Evolutionary conservation across 257 asterid species (phyloP).

Genomic region (Eucommia ulmoides): DNA sequence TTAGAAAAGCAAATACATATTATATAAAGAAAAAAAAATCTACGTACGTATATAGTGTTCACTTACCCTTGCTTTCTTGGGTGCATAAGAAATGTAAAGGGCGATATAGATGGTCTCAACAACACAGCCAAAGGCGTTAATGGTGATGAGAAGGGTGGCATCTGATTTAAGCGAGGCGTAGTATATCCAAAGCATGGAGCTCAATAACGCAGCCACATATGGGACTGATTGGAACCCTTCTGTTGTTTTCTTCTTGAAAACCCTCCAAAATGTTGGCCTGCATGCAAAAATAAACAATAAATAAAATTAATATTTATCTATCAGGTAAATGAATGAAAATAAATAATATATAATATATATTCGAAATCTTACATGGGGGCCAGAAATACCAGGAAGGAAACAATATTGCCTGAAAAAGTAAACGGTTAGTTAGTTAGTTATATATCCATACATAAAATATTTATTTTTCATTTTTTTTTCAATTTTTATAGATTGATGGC

Average conservation of each 20-base stretch:
- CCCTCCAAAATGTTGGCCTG: conserved; percentile 48
- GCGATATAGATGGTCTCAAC: conserved; percentile 35
- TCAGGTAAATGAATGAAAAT: no score
- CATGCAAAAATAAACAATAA: not conserved
- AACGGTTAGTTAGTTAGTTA: no score
- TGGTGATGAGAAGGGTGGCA: conserved; percentile 54
- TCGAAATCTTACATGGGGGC: conserved; percentile 41
- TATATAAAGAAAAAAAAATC: no score
- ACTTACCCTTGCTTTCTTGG: conserved; percentile 31
- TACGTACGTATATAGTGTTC: not conserved
- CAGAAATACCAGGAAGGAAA: conserved; percentile 56
- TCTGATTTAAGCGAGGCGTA: conserved; percentile 52
- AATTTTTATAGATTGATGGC: no score
- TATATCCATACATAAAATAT: no score
- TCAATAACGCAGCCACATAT: conserved; percentile 41
- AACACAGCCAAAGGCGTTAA: conserved; percentile 49
- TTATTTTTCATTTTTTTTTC: no score
- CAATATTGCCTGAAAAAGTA: conserved; percentile 44
- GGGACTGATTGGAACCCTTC: conserved; percentile 55
- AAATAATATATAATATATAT: no score
- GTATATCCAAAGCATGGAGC: conserved; percentile 63
- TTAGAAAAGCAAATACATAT: no score
- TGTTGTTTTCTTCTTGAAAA: conserved; percentile 48
- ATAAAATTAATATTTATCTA: not conserved
- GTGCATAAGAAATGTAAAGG: conserved; percentile 40